These are phyloP conservation scores for Casuarina cunninghamiana DNA, from an alignment of 306 rosid genomes.

Conservation along the genomic window DNA sequence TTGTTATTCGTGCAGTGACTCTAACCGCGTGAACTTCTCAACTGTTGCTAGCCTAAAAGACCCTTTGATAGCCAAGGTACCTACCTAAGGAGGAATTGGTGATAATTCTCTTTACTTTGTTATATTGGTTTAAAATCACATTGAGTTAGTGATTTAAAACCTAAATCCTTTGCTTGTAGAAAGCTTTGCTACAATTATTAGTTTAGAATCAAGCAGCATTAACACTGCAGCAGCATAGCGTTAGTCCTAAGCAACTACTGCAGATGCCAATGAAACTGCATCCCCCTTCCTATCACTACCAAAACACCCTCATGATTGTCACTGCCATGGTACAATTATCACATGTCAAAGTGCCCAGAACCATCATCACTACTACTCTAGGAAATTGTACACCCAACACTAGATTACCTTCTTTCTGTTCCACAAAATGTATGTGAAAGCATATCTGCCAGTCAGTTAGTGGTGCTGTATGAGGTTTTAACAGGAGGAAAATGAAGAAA, in stretches of 20 bases:
- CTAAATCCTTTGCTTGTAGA: neutral
- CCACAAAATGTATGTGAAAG: neutral
- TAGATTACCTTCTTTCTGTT: neutral
- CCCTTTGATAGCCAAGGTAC: slow-evolving; percentile 72
- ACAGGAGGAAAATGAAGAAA: neutral
- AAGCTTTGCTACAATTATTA: neutral
- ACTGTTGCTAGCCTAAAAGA: slow-evolving; percentile 78
- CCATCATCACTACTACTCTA: neutral
- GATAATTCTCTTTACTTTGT: neutral
- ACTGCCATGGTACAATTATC: neutral
- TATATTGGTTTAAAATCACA: neutral
- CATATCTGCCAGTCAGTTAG: neutral
- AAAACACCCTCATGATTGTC: neutral
- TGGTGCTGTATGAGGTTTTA: neutral
- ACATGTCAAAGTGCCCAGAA: neutral
- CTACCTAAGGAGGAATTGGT: neutral
- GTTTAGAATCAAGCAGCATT: neutral
- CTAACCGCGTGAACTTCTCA: slow-evolving; percentile 65
- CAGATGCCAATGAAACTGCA: neutral
- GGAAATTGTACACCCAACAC: neutral
- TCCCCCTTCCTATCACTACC: neutral
- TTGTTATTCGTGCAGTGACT: slow-evolving; percentile 52
- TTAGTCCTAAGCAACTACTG: too few relatives aligned
- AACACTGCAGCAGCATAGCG: neutral
- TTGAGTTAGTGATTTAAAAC: neutral